phyloP scores from a whole-genome alignment of 352 stramenopile genomes.

The Phytophthora melonis region DNA sequence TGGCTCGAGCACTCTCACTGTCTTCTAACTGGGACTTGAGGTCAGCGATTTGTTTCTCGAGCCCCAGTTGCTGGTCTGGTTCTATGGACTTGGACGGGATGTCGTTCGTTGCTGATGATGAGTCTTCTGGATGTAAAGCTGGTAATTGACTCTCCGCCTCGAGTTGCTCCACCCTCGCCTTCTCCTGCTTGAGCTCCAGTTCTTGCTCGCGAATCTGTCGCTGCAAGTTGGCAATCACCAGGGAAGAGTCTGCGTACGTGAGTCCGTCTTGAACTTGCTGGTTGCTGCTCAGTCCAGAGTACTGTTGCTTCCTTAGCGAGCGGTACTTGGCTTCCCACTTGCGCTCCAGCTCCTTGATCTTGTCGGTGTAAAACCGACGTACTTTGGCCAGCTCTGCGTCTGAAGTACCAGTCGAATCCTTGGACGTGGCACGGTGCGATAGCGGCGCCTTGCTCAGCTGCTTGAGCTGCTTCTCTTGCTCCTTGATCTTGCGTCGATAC shows the following conservation, averaged over 20 bases:
- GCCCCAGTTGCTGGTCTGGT: constrained; percentile 31
- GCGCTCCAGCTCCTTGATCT: constrained; percentile 79
- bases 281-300: constrained; percentile 26
- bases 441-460: constrained; percentile 31
- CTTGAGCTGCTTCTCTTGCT: constrained; percentile 54
- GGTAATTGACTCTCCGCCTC: constrained; percentile 23
- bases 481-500: constrained; percentile 68
- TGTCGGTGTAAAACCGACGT: constrained; percentile 76
- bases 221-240: constrained; percentile 55
- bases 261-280: constrained; percentile 31
- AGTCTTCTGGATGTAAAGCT: constrained; percentile 2
- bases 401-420: constrained; percentile 18
- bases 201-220: constrained; percentile 35
- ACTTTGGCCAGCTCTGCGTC: constrained; percentile 60
- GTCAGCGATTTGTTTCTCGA: constrained; percentile 36
- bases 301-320: constrained; percentile 61
- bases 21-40: constrained; percentile 67
- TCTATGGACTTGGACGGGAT: constrained; percentile 10
- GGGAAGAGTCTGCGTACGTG: constrained; percentile 46
- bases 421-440: constrained; percentile 10
- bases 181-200: constrained; percentile 38
- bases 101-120: neutral
- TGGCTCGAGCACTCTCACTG: constrained; percentile 72
- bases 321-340: constrained; percentile 82
- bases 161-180: constrained; percentile 30